Evolutionary conservation across 1,284 basidiomycete genomes (phyloP), one percentile per base, ranked within the genome.

Genomic region (Psilocybe mexicana): DNA sequence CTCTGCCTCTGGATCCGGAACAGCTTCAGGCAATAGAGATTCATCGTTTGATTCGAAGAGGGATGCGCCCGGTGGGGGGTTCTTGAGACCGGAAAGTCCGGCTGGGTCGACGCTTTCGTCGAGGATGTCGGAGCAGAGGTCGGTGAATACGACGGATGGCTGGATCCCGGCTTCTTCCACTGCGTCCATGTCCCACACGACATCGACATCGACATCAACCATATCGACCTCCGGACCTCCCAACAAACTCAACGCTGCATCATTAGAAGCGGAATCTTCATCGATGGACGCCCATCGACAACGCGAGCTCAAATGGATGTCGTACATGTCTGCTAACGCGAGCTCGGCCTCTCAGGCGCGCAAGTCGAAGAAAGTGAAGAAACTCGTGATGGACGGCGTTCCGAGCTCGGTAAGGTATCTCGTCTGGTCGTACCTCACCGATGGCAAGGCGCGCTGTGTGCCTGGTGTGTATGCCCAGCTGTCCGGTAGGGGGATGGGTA

Each of bases 291-390:
- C 89, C 0, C 89, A 93, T 70, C 80, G 89, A 1, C 83, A 88
- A 55, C 82, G 89, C 40, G 88, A 93, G 67, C 73, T 81, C 43
- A 87, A 85, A 65, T 94, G 92, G 94, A 82, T 92, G 67, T 71
- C 81, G 0, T 72, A 89, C 33, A 83, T 96, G 67, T 75, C 82
- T 0, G 75, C 84, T 0, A 81, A 86, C 1, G 75, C 84, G 0
- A 81, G 86, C 1, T 77, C 89, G 1, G 76, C 91, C 0, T 71
- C 84, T 2, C 85, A 88, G 58, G 81, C 89, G 3, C 79, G 84
- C 44, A 93, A 92, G 77, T 91, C 80, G 69, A 94, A 94, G 74
- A 96, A 96, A 71, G 82, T 95, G 12, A 82, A 85, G 62, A 92
- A 90, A 67, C 74, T 97, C 30, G 73, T 96, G 12, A 73, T 88